phyloP scores from a whole-genome alignment of 176 grass and related monocot species.

The Luzula sylvatica region DNA sequence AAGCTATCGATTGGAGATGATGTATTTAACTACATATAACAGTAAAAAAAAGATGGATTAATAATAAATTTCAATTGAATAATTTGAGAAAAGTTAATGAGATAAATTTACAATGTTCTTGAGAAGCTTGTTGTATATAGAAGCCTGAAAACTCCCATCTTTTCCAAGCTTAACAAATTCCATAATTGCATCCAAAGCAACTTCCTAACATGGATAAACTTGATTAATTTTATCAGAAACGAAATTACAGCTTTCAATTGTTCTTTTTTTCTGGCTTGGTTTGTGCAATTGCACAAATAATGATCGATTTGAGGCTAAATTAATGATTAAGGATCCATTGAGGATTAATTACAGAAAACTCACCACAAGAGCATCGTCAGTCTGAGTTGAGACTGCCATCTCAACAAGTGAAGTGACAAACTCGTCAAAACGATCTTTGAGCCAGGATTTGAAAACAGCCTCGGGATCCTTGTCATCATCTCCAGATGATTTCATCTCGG shows the following conservation, averaged over 20 bases:
- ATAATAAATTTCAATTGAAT: background rate
- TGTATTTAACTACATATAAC: constrained; percentile 41
- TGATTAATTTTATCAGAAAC: background rate
- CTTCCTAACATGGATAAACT: constrained; percentile 35
- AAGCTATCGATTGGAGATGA: constrained; percentile 36
- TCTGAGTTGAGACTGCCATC: constrained; percentile 32
- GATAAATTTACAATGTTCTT: constrained; percentile 41
- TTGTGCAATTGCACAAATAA: background rate
- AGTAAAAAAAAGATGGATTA: background rate
- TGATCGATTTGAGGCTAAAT: background rate
- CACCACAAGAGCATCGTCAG: constrained; percentile 46
- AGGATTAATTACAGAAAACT: background rate
- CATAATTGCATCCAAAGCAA: constrained; percentile 80
- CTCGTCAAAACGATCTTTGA: constrained; percentile 63
- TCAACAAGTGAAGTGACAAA: constrained; percentile 42
- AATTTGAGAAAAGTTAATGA: background rate
- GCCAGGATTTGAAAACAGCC: constrained; percentile 52
- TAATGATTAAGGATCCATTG: background rate
- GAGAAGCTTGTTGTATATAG: constrained; percentile 68
- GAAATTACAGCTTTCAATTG: too few relatives aligned
- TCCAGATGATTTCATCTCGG: constrained; percentile 46
- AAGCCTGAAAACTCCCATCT: constrained; percentile 52
- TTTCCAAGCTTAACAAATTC: constrained; percentile 89
- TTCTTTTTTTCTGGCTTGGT: too few relatives aligned
- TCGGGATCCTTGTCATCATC: constrained; percentile 37